Evolutionary conservation across 495 filamentous ascomycete species (phyloP).

Genomic region (Pyrenula aspistea): DNA sequence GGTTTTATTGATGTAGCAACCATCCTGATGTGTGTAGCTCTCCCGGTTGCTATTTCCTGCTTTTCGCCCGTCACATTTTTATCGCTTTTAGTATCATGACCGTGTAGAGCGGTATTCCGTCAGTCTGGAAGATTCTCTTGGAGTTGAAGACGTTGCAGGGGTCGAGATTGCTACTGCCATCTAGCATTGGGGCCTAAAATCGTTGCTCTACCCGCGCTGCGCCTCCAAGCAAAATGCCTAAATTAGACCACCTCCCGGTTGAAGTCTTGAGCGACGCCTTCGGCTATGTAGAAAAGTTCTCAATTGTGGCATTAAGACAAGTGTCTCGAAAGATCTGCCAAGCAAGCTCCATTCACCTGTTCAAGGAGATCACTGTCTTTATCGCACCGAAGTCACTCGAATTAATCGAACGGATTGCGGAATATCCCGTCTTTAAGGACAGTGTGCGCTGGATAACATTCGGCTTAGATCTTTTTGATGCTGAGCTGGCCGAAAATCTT

Average conservation of each 20-base stretch:
- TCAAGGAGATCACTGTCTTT: neutral
- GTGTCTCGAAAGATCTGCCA: neutral
- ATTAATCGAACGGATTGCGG: neutral
- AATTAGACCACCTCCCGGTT: neutral
- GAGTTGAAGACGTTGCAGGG: too few species aligned
- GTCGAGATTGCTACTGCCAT: too few species aligned
- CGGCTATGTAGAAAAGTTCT: neutral
- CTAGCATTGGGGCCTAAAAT: too few species aligned
- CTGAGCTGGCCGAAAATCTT: neutral
- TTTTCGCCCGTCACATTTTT: too few species aligned
- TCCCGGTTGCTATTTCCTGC: too few species aligned
- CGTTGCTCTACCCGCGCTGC: too few species aligned
- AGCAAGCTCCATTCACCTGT: neutral
- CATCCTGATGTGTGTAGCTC: too few species aligned
- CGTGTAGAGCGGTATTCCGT: too few species aligned
- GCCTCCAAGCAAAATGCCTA: too few species aligned
- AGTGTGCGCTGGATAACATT: neutral
- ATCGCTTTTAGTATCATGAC: too few species aligned
- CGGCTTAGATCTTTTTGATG: neutral
- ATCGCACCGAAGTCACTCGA: neutral
- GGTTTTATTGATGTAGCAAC: too few species aligned
- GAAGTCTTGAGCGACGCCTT: neutral
- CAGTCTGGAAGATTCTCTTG: too few species aligned
- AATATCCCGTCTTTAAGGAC: neutral
- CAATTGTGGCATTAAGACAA: neutral